Percentiles rank a stretch among this genome's conserved stretches.
These are phyloP conservation scores for Yarrowia alimentaria DNA, from an alignment of 805 yeast genomes.

Conservation along the genomic window DNA sequence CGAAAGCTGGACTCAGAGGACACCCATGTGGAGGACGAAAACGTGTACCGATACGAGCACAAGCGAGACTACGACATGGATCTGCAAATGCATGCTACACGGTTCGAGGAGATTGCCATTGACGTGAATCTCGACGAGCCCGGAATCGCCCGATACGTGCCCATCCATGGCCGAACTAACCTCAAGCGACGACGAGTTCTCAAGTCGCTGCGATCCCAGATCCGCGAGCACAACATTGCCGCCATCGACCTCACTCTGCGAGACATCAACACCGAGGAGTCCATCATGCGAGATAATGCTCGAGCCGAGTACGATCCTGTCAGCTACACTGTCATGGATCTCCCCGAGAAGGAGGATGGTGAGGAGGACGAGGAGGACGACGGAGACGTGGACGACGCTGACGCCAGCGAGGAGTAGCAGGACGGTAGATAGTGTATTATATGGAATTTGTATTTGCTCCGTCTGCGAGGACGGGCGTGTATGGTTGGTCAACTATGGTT, in stretches of 20 bases:
- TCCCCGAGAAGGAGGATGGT: slow-evolving; percentile 46
- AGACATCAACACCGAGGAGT: slow-evolving; percentile 71
- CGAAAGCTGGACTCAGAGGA: slow-evolving; percentile 48
- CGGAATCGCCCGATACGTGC: slow-evolving; percentile 66
- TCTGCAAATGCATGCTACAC: slow-evolving; percentile 46
- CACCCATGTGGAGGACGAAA: slow-evolving; percentile 46
- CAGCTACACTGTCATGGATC: slow-evolving; percentile 66
- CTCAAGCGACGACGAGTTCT: slow-evolving; percentile 82
- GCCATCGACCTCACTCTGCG: slow-evolving; percentile 60
- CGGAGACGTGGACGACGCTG: background rate
- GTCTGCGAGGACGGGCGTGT: no score
- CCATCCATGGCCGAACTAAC: slow-evolving; percentile 72
- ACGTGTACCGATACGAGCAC: slow-evolving; percentile 57
- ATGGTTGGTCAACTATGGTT: no score
- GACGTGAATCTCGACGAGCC: slow-evolving; percentile 48
- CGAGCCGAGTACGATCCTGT: slow-evolving; percentile 77
- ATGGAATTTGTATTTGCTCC: background rate
- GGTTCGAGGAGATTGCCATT: slow-evolving; percentile 65
- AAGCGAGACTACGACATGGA: slow-evolving; percentile 79
- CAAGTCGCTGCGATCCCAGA: slow-evolving; percentile 48
- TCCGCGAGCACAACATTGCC: slow-evolving; percentile 59
- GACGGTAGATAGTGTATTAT: background rate
- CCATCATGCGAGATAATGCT: slow-evolving; percentile 60
- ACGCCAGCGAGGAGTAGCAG: no score
- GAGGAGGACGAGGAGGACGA: slow-evolving; percentile 39